These are phyloP conservation scores for Scheffersomyces lignicola DNA, from an alignment of 1,139 yeast species.

Conservation along the genomic window DNA sequence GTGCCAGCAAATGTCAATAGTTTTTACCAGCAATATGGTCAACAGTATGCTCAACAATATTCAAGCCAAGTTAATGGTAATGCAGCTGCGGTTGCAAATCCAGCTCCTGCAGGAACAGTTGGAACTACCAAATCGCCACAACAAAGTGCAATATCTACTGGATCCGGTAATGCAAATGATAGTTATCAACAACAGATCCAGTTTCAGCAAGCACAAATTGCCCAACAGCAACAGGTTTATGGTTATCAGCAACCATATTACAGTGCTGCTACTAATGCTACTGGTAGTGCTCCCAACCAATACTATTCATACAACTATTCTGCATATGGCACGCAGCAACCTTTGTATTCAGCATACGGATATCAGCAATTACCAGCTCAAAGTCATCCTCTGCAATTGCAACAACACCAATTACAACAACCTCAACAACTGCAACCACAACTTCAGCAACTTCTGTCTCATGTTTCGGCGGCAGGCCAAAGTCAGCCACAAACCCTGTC, in stretches of 20 bases:
- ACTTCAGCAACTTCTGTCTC: neutral
- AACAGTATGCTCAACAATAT: slow-evolving; percentile 16
- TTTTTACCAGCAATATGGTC: slow-evolving; percentile 8
- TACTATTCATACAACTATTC: slow-evolving; percentile 16
- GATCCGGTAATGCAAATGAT: slow-evolving; percentile 4
- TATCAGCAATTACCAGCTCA: slow-evolving; percentile 3
- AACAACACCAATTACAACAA: slow-evolving; percentile 3
- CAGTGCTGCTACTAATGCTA: slow-evolving; percentile 9
- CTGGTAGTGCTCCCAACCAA: slow-evolving; percentile 9
- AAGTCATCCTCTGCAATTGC: slow-evolving; percentile 4
- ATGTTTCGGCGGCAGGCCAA: slow-evolving; percentile 1
- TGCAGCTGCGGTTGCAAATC: slow-evolving; percentile 7
- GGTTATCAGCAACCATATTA: slow-evolving; percentile 20
- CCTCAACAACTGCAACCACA: slow-evolving; percentile 1
- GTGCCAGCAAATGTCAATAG: slow-evolving; percentile 9
- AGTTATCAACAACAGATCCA: slow-evolving; percentile 10
- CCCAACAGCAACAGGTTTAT: slow-evolving; percentile 15
- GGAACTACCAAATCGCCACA: slow-evolving; percentile 10
- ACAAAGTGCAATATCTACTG: too few species aligned
- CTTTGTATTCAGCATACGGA: slow-evolving; percentile 3
- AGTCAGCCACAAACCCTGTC: neutral
- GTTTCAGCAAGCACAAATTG: neutral
- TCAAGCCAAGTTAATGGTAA: slow-evolving; percentile 5
- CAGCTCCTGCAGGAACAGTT: slow-evolving; percentile 4
- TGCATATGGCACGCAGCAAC: slow-evolving; percentile 2